Evolutionary conservation across 116 monocot genomes (phyloP), one percentile per base, ranked within the genome.

Genomic region (Papilionanthe hybrid): DNA sequence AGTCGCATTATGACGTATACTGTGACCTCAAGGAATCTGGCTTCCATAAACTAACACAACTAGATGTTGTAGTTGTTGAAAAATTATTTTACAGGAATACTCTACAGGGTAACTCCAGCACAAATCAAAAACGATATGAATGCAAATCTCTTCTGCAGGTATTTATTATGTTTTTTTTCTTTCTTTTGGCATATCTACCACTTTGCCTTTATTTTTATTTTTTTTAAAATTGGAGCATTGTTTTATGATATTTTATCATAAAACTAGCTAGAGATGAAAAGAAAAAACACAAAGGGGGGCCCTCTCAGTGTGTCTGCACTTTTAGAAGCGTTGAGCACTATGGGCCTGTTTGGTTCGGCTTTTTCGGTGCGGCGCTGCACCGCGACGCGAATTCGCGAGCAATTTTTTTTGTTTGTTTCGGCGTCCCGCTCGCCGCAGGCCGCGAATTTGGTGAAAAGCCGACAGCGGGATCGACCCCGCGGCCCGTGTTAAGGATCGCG

Each of bases 131-230:
- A 82, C 67, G 82, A 55, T 77, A 48, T 65, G 82, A 77, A 37
- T 82, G 82, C 41, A 77, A 63, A 27, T 82, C 30, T 49, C 82
- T 82, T 82, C 55, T 81, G 44, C 45, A 81, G 81, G 81, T 81
- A 81, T 42, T 9, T 72, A 2, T 11, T 48, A 48, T 48, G 37
- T 37, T 37, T 37, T 37, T 37, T 37, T 37, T 37, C n/a, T n/a
- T n/a, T n/a, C n/a, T 37, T 37, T 1, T 37, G 37, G 37, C 37
- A 66, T n/a, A 22, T 55, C 19, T 19, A 55, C 37, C 37, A 55
- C 13, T 17, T 19, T 55, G 55, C 19, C 19, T 55, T 55, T 17
- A 13, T 19, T 55, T 55, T 19, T 55, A 17, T 55, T 55, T 55
- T 55, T 11, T 19, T 55, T 55, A 13, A 13, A 13, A 19, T 5